A percentile compares a stretch with the other conserved stretches of the same genome.
Evolutionary conservation across 106 monocot species (phyloP).

Genomic region (Dendrobium nobile): DNA sequence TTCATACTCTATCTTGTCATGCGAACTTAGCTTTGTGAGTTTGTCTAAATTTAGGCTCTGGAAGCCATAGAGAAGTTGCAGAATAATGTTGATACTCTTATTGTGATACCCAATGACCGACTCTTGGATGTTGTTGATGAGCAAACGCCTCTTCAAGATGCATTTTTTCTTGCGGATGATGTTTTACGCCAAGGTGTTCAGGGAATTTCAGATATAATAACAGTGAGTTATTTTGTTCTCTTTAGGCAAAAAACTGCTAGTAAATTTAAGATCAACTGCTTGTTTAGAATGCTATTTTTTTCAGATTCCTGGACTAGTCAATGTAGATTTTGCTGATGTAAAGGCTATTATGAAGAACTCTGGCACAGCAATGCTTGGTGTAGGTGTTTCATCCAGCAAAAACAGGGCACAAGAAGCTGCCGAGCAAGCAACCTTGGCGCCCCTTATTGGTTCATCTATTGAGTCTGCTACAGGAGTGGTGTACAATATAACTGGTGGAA

Average conservation of each 20-base stretch:
- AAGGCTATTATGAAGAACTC: conserved; percentile 98
- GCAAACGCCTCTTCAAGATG: conserved; percentile 95
- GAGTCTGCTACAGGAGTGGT: conserved; percentile 92
- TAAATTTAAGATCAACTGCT: not conserved
- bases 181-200: conserved; percentile 96
- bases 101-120: conserved; percentile 94
- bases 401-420: conserved; percentile 98
- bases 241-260: not conserved
- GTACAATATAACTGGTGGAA: conserved; percentile 96
- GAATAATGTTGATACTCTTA: conserved; percentile 94
- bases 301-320: conserved; percentile 94
- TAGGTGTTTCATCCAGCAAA: conserved; percentile 92
- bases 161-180: conserved; percentile 95
- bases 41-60: conserved; percentile 45
- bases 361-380: conserved; percentile 98
- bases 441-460: conserved; percentile 89
- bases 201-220: conserved; percentile 97
- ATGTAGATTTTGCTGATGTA: conserved; percentile 99
- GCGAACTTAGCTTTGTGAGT: not conserved
- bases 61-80: conserved; percentile 92
- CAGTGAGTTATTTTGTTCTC: conserved; percentile 33
- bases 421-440: conserved; percentile 92
- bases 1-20: too few species aligned
- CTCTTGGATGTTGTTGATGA: conserved; percentile 87
- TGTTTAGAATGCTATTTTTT: not conserved